These are phyloP conservation scores for Pelargonium nanum DNA, from an alignment of 345 rosid species.

Conservation along the genomic window DNA sequence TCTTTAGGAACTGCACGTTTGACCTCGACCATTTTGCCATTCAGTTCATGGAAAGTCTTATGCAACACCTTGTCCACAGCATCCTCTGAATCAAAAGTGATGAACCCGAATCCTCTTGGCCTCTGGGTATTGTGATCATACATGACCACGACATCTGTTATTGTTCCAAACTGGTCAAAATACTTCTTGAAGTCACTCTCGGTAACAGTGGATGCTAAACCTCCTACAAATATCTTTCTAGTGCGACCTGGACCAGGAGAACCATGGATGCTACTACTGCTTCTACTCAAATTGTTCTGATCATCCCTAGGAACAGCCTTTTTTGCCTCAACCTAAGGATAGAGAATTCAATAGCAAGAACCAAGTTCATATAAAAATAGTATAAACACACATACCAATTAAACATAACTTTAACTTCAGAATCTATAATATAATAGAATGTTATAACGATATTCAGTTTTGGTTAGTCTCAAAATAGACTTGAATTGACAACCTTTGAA, in stretches of 20 bases:
- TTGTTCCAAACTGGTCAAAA: constrained; percentile 69
- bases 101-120: constrained; percentile 35
- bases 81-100: constrained; percentile 31
- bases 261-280: constrained; percentile 42
- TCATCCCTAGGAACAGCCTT: constrained; percentile 83
- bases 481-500: not conserved
- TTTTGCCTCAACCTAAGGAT: constrained; percentile 64
- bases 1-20: constrained; percentile 42
- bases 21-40: constrained; percentile 42
- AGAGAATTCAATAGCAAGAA: constrained; percentile 13
- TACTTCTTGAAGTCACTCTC: constrained; percentile 64
- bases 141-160: constrained; percentile 49
- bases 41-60: constrained; percentile 30
- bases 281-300: constrained; percentile 47
- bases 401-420: not conserved
- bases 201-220: constrained; percentile 70
- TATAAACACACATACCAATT: no score
- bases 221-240: constrained; percentile 71
- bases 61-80: constrained; percentile 30
- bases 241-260: constrained; percentile 67
- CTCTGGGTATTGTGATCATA: constrained; percentile 36
- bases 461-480: not conserved
- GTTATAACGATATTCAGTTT: not conserved
- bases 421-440: not conserved
- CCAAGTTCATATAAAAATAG: not conserved